phyloP scores from a whole-genome alignment of 2,329 filamentous ascomycete genomes.

The Trichoderma arundinaceum region DNA sequence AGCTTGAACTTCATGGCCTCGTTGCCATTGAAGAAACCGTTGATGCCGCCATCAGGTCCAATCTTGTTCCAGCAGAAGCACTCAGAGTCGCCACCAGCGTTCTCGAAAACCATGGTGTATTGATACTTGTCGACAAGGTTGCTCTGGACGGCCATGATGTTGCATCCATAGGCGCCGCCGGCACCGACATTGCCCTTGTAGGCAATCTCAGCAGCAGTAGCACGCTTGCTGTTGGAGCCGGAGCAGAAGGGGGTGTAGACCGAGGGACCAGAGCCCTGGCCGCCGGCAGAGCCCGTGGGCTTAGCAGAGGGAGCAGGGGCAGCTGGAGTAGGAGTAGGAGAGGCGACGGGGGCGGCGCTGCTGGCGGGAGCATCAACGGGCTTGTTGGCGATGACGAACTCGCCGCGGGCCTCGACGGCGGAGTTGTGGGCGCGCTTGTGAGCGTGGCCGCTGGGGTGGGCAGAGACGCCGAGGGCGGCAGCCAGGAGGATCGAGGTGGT shows the following conservation, averaged over 20 bases:
- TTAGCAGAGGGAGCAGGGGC: slow-evolving; percentile 31
- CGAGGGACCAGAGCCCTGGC: slow-evolving; percentile 34
- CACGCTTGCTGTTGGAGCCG: slow-evolving; percentile 50
- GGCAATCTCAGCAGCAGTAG: slow-evolving; percentile 53
- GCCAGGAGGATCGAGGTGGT: slow-evolving; percentile 46
- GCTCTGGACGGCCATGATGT: slow-evolving; percentile 54
- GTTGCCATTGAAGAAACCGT: slow-evolving; percentile 56
- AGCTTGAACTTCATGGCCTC: slow-evolving; percentile 51
- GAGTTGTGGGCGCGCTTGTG: slow-evolving; percentile 47
- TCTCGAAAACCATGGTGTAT: slow-evolving; percentile 52
- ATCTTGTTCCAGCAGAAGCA: slow-evolving; percentile 62
- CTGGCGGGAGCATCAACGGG: slow-evolving; percentile 40
- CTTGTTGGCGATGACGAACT: slow-evolving; percentile 47
- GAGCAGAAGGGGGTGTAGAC: slow-evolving; percentile 45
- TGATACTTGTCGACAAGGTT: slow-evolving; percentile 49
- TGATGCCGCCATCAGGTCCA: slow-evolving; percentile 49
- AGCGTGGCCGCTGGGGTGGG: slow-evolving; percentile 49
- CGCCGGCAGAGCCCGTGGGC: slow-evolving; percentile 18
- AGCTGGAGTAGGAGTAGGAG: slow-evolving; percentile 31
- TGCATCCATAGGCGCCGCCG: slow-evolving; percentile 54
- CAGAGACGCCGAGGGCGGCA: slow-evolving; percentile 50
- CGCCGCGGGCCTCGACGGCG: slow-evolving; percentile 40
- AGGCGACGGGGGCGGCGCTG: slow-evolving; percentile 31
- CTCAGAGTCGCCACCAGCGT: slow-evolving; percentile 42
- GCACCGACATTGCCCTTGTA: slow-evolving; percentile 56